Evolutionary conservation across 2,329 filamentous ascomycete species (phyloP), one percentile per base, ranked within the genome.

Genomic region (Claviceps monticola): DNA sequence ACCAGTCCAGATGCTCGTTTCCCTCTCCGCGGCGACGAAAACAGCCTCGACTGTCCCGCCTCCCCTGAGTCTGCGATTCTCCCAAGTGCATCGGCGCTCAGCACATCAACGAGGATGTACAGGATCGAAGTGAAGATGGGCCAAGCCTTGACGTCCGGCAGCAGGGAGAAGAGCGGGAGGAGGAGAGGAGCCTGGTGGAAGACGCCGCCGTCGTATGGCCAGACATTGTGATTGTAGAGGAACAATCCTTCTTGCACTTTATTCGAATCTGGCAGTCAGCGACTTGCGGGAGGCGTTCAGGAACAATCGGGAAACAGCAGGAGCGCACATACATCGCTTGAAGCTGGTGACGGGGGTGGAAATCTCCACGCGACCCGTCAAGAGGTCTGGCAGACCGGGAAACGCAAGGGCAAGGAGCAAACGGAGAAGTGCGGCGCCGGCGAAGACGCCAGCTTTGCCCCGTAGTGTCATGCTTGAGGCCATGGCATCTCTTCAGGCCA

Each of bases 261-360:
- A 11, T 34, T 37, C 17, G 23, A 7, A 26, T 21, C 29, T 9
- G 9, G 9, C 29, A 34, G 29, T 34, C 29, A 34, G 29, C 29
- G 29, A 34, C 29, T 34, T 34, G 29, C 29, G 29, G 29, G 11
- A 9, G 29, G 11, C 29, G 29, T 11, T 34, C 29, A 11, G 37
- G 29, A 36, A n/a, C 11, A 16, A 4, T 16, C 26, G 45, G 37
- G 42, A 5, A 19, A 46, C 46, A 21, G 36, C 48, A 23, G 36
- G 29, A 43, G 48, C 26, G 5, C 43, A 69, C 84, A 68, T 76
- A 95, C 90, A 74, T 80, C 93, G 81, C 74, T 97, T 97, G 79
- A 96, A 98, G 78, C 91, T 95, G 60, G 88, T 96, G 46, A 97
- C 86, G 41, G 93, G 91, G 21, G 93, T 98, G 45, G 93, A 96